A percentile compares a stretch with the other conserved stretches of the same genome.
Evolutionary conservation across 2,329 filamentous ascomycete species (phyloP).

Genomic region (Aspergillus fijiensis): DNA sequence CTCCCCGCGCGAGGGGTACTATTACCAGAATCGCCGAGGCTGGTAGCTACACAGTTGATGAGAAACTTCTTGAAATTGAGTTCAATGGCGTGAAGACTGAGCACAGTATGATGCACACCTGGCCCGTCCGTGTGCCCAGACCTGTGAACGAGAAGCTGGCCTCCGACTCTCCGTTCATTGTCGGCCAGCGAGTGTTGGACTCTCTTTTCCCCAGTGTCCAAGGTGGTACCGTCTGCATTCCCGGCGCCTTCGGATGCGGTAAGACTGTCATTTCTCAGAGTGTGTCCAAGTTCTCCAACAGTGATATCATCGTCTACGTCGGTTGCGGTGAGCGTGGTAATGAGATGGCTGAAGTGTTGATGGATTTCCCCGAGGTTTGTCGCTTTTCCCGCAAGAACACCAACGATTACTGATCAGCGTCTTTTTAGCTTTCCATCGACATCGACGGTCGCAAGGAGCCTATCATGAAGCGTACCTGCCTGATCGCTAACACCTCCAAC

Average conservation of each 20-base stretch:
- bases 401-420: conserved; percentile 13
- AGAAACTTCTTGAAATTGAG: conserved; percentile 92
- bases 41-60: conserved; percentile 89
- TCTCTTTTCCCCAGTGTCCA: conserved; percentile 95
- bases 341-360: conserved; percentile 99
- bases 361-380: conserved; percentile 88
- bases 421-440: conserved; percentile 73
- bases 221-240: conserved; percentile 96
- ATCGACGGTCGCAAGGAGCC: conserved; percentile 93
- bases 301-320: conserved; percentile 97
- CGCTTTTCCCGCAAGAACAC: not conserved
- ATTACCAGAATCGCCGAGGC: conserved; percentile 88
- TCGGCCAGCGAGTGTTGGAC: conserved; percentile 94
- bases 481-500: conserved; percentile 99
- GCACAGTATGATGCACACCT: conserved; percentile 97
- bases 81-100: conserved; percentile 95
- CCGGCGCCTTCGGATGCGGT: conserved; percentile 95
- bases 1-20: conserved; percentile 83
- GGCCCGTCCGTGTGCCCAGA: conserved; percentile 94
- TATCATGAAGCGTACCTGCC: conserved; percentile 99
- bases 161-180: conserved; percentile 86
- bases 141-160: conserved; percentile 89
- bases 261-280: conserved; percentile 99
- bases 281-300: conserved; percentile 99
- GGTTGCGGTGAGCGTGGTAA: conserved; percentile 93